Percentiles rank a stretch among this genome's conserved stretches.
Conservation (phyloP, 2,329 filamentous ascomycete genomes). For the Sporothrix brunneoviolacea region DNA sequence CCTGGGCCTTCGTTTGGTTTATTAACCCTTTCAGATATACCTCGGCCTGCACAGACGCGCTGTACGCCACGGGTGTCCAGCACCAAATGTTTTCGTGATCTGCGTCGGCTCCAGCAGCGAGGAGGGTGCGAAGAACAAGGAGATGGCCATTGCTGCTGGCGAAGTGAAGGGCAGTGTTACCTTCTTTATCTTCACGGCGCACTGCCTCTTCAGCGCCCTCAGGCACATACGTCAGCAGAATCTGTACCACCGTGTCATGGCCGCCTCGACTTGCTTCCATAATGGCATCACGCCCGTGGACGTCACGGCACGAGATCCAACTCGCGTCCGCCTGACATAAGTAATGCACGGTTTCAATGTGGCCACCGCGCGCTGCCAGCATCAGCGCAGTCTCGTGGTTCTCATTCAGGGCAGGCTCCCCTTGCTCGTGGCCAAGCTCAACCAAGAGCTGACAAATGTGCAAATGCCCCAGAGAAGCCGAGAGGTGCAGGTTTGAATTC, state of each 20-base stretch:
- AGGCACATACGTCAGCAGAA: slow-evolving; percentile 55
- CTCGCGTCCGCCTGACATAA: slow-evolving; percentile 58
- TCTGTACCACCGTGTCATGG: slow-evolving; percentile 58
- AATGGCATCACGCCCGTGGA: slow-evolving; percentile 63
- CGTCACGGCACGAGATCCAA: slow-evolving; percentile 59
- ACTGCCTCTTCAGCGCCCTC: slow-evolving; percentile 48
- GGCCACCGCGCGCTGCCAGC: slow-evolving; percentile 63
- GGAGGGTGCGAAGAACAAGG: slow-evolving; percentile 66
- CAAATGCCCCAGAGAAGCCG: slow-evolving; percentile 64
- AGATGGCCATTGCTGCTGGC: slow-evolving; percentile 76
- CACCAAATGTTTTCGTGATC: slow-evolving; percentile 66
- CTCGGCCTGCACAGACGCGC: slow-evolving; percentile 73
- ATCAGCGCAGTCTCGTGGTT: slow-evolving; percentile 75
- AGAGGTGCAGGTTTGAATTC: slow-evolving; percentile 79
- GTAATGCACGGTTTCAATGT: slow-evolving; percentile 66
- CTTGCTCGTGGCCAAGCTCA: slow-evolving; percentile 65
- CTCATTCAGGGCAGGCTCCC: slow-evolving; percentile 68
- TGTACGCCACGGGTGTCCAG: slow-evolving; percentile 81
- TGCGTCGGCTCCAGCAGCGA: slow-evolving; percentile 72
- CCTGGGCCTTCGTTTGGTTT: slow-evolving; percentile 24
- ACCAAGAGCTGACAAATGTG: slow-evolving; percentile 65
- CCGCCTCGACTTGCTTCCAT: slow-evolving; percentile 57
- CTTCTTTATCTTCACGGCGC: slow-evolving; percentile 56
- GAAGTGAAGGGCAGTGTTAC: slow-evolving; percentile 85
- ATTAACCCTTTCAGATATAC: slow-evolving; percentile 76